Conservation (phyloP, 768 basidiomycete genomes). For the Clathrus columnatus region DNA sequence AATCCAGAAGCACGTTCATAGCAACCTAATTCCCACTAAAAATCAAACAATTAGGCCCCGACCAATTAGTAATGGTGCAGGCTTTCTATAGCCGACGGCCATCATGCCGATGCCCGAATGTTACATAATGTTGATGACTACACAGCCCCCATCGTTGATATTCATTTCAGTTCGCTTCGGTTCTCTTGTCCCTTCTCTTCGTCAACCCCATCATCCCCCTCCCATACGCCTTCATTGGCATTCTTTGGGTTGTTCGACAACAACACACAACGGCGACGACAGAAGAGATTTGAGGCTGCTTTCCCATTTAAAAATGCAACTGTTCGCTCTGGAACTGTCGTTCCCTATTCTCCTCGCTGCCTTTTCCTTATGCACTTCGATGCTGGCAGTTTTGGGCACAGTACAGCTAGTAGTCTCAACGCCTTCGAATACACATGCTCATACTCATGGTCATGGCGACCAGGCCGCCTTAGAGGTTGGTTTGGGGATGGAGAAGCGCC, state of each 20-base stretch:
- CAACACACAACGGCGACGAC: neutral
- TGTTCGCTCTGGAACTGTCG: conserved; percentile 8
- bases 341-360: conserved; percentile 8
- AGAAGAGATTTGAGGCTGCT: too few species aligned
- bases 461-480: neutral
- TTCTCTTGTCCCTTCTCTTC: too few species aligned
- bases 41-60: too few species aligned
- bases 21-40: too few species aligned
- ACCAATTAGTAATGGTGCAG: too few species aligned
- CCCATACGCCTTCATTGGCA: neutral
- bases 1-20: too few species aligned
- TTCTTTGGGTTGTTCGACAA: too few species aligned
- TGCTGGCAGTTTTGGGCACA: conserved; percentile 8
- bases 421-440: neutral
- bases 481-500: conserved; percentile 5
- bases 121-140: too few species aligned
- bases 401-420: conserved; percentile 7
- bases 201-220: neutral
- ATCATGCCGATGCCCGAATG: too few species aligned
- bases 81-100: too few species aligned
- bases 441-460: neutral
- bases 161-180: too few species aligned
- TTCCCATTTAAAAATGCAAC: conserved; percentile 3
- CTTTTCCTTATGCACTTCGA: conserved; percentile 9
- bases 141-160: too few species aligned